Conservation (phyloP, 495 filamentous ascomycete species). For the Pseudoneurospora amorphoporcata region DNA sequence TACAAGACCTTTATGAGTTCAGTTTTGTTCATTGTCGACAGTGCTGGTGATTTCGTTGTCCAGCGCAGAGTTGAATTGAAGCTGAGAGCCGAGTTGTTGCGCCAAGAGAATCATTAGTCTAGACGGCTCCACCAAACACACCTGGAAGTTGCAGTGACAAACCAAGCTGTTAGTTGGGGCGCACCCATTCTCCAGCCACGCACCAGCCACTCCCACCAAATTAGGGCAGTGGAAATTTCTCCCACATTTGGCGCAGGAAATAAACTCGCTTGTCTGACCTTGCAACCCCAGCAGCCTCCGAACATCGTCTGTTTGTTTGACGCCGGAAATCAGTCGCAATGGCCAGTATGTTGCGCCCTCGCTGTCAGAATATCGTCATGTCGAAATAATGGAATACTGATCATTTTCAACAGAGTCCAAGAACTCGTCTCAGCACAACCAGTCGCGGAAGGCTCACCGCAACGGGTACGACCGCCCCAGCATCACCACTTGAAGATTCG, state of each 20-base stretch:
- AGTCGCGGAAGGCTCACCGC: constrained; percentile 89
- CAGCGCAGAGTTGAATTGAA: not conserved
- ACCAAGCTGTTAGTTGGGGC: not conserved
- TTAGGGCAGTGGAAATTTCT: constrained; percentile 23
- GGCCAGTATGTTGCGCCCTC: constrained; percentile 34
- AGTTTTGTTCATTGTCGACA: not conserved
- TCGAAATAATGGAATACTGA: constrained; percentile 9
- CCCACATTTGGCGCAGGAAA: constrained; percentile 19
- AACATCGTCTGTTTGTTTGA: constrained; percentile 17
- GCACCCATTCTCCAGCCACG: not conserved
- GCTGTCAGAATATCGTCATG: not conserved
- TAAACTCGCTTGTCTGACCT: constrained; percentile 12
- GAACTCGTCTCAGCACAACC: constrained; percentile 99
- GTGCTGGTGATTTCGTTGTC: not conserved
- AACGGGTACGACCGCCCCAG: constrained; percentile 66
- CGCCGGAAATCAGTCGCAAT: constrained; percentile 34
- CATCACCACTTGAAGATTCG: not conserved
- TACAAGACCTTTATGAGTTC: not conserved
- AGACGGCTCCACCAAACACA: not conserved
- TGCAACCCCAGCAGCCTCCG: constrained; percentile 13
- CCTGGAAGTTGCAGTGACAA: not conserved
- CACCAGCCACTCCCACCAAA: constrained; percentile 15
- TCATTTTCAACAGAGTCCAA: constrained; percentile 64
- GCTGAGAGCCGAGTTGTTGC: not conserved
- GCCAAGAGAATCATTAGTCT: not conserved